A percentile compares a stretch with the other conserved stretches of the same genome.
Evolutionary conservation across 257 asterid species (phyloP).

Genomic region (Plantago ovata): DNA sequence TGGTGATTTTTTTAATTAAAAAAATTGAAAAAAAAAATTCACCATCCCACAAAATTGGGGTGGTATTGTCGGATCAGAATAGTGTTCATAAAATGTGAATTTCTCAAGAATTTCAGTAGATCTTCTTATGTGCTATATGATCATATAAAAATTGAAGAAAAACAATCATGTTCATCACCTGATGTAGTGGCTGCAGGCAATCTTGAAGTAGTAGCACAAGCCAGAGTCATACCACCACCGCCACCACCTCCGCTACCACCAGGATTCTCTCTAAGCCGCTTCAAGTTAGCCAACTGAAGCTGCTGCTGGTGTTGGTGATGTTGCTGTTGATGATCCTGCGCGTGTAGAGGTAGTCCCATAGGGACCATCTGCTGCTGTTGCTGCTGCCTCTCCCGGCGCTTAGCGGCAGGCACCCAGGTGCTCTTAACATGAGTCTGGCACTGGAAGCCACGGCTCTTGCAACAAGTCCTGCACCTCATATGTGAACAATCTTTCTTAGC

Average conservation of each 20-base stretch:
- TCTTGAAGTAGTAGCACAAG: constrained; percentile 30
- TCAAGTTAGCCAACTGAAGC: constrained; percentile 33
- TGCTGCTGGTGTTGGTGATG: constrained; percentile 29
- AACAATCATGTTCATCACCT: too few species aligned
- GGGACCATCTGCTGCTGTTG: constrained; percentile 26
- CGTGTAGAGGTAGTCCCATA: not conserved
- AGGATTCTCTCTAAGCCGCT: constrained; percentile 45
- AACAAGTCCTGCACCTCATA: constrained; percentile 66
- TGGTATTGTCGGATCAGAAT: too few species aligned
- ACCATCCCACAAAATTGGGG: too few species aligned
- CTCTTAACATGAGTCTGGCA: constrained; percentile 69
- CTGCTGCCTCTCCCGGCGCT: constrained; percentile 60
- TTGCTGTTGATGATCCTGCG: constrained; percentile 19
- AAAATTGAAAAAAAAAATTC: too few species aligned
- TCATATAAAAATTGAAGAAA: too few species aligned
- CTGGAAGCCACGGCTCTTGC: constrained; percentile 67
- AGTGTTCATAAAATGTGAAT: too few species aligned
- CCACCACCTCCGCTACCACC: constrained; percentile 19
- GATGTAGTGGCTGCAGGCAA: constrained; percentile 45
- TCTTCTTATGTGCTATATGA: too few species aligned
- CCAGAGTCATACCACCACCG: constrained; percentile 29
- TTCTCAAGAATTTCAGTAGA: too few species aligned
- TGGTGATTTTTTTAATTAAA: too few species aligned
- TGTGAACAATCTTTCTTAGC: constrained; percentile 72
- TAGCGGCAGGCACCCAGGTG: constrained; percentile 81